These are phyloP conservation scores for Aspergillus ruber DNA, from an alignment of 2,329 filamentous ascomycete species.

Conservation along the genomic window DNA sequence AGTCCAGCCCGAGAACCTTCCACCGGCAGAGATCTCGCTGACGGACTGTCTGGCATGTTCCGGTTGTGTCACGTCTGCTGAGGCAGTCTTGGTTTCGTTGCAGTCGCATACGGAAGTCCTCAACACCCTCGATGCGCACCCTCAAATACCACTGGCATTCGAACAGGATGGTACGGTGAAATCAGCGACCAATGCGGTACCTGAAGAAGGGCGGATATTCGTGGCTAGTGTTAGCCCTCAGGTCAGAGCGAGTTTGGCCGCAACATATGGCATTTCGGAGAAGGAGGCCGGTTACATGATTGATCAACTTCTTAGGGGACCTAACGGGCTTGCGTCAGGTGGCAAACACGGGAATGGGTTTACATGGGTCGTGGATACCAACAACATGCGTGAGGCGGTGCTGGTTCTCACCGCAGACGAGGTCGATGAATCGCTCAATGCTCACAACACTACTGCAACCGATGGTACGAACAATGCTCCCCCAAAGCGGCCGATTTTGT, in stretches of 20 bases:
- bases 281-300: slow-evolving; percentile 74
- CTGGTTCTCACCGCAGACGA: slow-evolving; percentile 75
- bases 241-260: slow-evolving; percentile 79
- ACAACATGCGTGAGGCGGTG: slow-evolving; percentile 71
- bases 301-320: slow-evolving; percentile 67
- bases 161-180: slow-evolving; percentile 36
- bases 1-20: slow-evolving; percentile 49
- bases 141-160: slow-evolving; percentile 32
- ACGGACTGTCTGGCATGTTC: slow-evolving; percentile 97
- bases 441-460: slow-evolving; percentile 6
- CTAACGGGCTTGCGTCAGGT: slow-evolving; percentile 60
- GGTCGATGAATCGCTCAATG: slow-evolving; percentile 43
- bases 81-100: slow-evolving; percentile 90
- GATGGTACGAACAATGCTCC: slow-evolving; percentile 13
- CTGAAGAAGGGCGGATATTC: slow-evolving; percentile 63
- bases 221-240: slow-evolving; percentile 92
- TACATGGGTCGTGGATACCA: slow-evolving; percentile 85
- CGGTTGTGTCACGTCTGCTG: slow-evolving; percentile 93
- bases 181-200: slow-evolving; percentile 25
- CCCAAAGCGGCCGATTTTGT: slow-evolving; percentile 51
- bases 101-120: slow-evolving; percentile 93
- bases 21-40: slow-evolving; percentile 84
- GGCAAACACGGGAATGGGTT: slow-evolving; percentile 72
- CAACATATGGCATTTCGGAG: slow-evolving; percentile 70
- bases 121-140: slow-evolving; percentile 63